Evolutionary conservation across 2,329 filamentous ascomycete species (phyloP).

Genomic region (Mycosphaerelloides madeirae): DNA sequence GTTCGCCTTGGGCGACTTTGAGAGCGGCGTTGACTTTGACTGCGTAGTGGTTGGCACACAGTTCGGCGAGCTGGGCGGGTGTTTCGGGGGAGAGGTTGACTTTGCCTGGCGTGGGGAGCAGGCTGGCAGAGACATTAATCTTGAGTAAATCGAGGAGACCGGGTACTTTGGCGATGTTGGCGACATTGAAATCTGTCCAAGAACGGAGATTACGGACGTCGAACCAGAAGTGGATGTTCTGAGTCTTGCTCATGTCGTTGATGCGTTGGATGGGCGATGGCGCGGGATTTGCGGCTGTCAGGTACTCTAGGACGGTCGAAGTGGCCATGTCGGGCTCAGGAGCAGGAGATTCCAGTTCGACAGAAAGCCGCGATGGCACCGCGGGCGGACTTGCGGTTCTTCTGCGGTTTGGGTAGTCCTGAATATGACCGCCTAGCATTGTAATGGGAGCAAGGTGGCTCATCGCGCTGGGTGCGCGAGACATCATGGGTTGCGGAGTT

Average conservation of each 20-base stretch:
- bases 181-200: constrained; percentile 75
- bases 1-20: constrained; percentile 67
- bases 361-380: constrained; percentile 39
- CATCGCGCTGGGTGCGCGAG: constrained; percentile 33
- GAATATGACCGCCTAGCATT: constrained; percentile 28
- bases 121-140: constrained; percentile 53
- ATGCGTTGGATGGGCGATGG: constrained; percentile 71
- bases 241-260: constrained; percentile 66
- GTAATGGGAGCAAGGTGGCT: constrained; percentile 34
- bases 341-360: constrained; percentile 37
- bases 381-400: constrained; percentile 36
- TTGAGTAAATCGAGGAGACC: constrained; percentile 67
- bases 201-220: constrained; percentile 81
- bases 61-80: constrained; percentile 67
- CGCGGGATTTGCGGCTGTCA: constrained; percentile 74
- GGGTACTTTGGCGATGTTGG: constrained; percentile 66
- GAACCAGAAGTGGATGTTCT: constrained; percentile 89
- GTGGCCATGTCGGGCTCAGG: constrained; percentile 35
- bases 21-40: constrained; percentile 84
- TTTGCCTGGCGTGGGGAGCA: constrained; percentile 56
- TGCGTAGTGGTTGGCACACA: constrained; percentile 74
- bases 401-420: constrained; percentile 27
- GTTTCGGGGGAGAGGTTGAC: constrained; percentile 62
- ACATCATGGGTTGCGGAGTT: constrained; percentile 32
- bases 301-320: constrained; percentile 71